phyloP scores from a whole-genome alignment of 169 alveolate genomes.

The Theileria orientalis region DNA sequence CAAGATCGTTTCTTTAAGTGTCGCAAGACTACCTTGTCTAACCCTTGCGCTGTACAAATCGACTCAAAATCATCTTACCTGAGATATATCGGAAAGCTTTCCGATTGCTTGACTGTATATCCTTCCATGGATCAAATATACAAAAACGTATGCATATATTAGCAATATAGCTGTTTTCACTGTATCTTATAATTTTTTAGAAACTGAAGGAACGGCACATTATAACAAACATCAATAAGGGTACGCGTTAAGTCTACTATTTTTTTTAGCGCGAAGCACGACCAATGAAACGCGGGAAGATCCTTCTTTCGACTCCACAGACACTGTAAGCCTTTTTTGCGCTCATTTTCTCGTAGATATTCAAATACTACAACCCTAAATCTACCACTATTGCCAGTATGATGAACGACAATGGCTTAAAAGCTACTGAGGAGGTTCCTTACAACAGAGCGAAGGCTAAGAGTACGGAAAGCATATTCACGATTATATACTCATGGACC shows the following conservation, averaged over 20 bases:
- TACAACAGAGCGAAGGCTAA: conserved; percentile 39
- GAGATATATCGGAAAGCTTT: conserved; percentile 51
- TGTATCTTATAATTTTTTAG: conserved; percentile 6
- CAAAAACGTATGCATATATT: conserved; percentile 28
- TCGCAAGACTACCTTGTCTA: conserved; percentile 29
- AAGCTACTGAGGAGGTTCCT: conserved; percentile 44
- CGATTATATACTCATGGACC: background rate
- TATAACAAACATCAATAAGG: conserved; percentile 41
- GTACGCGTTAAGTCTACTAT: conserved; percentile 8
- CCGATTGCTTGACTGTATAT: conserved; percentile 43
- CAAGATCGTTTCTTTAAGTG: conserved; percentile 27
- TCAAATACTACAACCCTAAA: conserved; percentile 62
- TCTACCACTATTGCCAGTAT: conserved; percentile 17
- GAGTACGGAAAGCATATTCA: conserved; percentile 15
- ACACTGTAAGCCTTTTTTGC: conserved; percentile 22
- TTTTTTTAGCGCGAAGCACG: conserved; percentile 46
- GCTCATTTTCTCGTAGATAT: conserved; percentile 24
- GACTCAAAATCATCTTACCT: conserved; percentile 4
- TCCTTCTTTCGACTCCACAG: conserved; percentile 30
- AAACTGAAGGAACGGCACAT: conserved; percentile 61
- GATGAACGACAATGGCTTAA: conserved; percentile 3
- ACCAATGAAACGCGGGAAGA: conserved; percentile 55
- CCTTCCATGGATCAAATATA: conserved; percentile 50
- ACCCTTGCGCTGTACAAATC: conserved; percentile 59
- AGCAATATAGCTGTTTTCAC: background rate